Percentiles rank a stretch among this genome's conserved stretches.
phyloP scores from a whole-genome alignment of 148 eudicot genomes.

The Amaranthus hypochondriacus region DNA sequence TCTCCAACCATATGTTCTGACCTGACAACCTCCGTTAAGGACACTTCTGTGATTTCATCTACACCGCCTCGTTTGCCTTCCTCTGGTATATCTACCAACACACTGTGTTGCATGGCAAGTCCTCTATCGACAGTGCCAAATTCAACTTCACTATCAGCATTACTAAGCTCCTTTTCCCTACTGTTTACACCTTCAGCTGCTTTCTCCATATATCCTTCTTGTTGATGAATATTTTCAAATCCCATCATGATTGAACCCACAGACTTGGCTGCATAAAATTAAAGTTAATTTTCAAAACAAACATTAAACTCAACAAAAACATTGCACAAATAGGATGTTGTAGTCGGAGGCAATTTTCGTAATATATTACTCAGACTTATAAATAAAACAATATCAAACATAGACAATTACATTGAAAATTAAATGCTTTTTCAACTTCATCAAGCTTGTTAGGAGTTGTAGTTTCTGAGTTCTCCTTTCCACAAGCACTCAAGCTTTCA shows the following conservation, averaged over 20 bases:
- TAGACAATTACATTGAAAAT: background rate
- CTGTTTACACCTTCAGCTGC: background rate
- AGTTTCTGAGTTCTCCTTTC: background rate
- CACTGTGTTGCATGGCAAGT: background rate
- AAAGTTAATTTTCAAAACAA: background rate
- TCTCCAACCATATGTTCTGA: background rate
- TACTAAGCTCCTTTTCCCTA: background rate
- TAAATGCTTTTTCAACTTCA: background rate
- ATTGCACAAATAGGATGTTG: background rate
- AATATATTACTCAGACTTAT: background rate
- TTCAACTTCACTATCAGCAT: background rate
- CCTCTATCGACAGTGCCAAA: background rate
- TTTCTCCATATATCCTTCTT: background rate
- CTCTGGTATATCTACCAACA: background rate
- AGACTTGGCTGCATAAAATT: background rate
- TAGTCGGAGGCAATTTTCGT: background rate
- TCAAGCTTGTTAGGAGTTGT: background rate
- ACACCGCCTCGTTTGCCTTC: background rate
- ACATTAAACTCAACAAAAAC: no score
- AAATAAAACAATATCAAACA: background rate
- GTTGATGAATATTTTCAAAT: background rate
- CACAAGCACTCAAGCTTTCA: background rate
- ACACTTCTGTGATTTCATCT: background rate
- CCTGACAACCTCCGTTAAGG: background rate
- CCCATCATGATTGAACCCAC: background rate